These are phyloP conservation scores for Physocladia obscura DNA, from an alignment of 192 early-diverging fungal species.

Conservation along the genomic window DNA sequence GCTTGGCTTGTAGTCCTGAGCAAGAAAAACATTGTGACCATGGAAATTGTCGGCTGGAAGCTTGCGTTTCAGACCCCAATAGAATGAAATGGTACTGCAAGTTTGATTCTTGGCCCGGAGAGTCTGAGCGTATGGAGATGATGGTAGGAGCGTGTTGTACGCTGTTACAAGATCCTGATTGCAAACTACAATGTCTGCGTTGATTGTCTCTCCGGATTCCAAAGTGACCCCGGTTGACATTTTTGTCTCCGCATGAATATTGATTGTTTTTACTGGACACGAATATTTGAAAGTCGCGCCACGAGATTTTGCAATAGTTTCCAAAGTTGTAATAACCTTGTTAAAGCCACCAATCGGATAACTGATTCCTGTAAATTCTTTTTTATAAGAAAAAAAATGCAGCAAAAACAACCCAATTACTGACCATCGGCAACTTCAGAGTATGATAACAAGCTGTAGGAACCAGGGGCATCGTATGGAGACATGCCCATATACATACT, in stretches of 20 bases:
- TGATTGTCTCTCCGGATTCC: constrained; percentile 38
- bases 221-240: constrained; percentile 52
- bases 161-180: constrained; percentile 57
- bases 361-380: constrained; percentile 37
- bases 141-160: constrained; percentile 50
- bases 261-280: constrained; percentile 43
- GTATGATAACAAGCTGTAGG: constrained; percentile 54
- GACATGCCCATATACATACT: constrained; percentile 70
- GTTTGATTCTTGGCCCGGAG: constrained; percentile 48
- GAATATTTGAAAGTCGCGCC: constrained; percentile 46
- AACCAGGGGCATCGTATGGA: constrained; percentile 60
- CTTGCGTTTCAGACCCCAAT: constrained; percentile 51
- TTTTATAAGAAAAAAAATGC: neutral
- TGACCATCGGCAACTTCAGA: constrained; percentile 53
- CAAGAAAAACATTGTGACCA: constrained; percentile 59
- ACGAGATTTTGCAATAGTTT: constrained; percentile 40
- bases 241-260: constrained; percentile 24
- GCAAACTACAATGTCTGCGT: constrained; percentile 56
- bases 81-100: constrained; percentile 52
- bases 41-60: constrained; percentile 41
- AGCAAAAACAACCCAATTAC: neutral
- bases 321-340: constrained; percentile 43
- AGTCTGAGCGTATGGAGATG: constrained; percentile 23
- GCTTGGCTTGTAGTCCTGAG: constrained; percentile 47
- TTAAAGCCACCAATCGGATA: constrained; percentile 63